Percentiles rank a stretch among this genome's conserved stretches.
Evolutionary conservation across 2,329 filamentous ascomycete species (phyloP).

Genomic region (Diatrype stigma): DNA sequence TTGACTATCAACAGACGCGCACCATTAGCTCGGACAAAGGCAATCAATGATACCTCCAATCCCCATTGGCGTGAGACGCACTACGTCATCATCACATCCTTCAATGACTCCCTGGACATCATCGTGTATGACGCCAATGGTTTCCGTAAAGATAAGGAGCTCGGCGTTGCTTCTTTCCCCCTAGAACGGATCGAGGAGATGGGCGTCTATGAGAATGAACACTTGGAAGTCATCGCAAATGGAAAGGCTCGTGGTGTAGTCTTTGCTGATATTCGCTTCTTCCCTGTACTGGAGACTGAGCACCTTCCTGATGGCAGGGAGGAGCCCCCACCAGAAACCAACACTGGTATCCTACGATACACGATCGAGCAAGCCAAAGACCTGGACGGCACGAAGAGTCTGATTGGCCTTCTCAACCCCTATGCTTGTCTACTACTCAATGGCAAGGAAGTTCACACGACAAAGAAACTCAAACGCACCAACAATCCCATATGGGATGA

Average conservation of each 20-base stretch:
- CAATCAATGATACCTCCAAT: slow-evolving; percentile 75
- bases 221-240: slow-evolving; percentile 77
- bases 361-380: slow-evolving; percentile 96
- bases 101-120: slow-evolving; percentile 82
- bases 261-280: slow-evolving; percentile 83
- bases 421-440: slow-evolving; percentile 88
- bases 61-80: slow-evolving; percentile 96
- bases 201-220: slow-evolving; percentile 75
- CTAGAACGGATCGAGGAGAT: slow-evolving; percentile 78
- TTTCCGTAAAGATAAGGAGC: slow-evolving; percentile 91
- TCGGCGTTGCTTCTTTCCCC: slow-evolving; percentile 80
- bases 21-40: slow-evolving; percentile 84
- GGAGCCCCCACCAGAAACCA: slow-evolving; percentile 80
- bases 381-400: slow-evolving; percentile 84
- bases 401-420: slow-evolving; percentile 86
- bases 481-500: slow-evolving; percentile 98
- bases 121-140: slow-evolving; percentile 92
- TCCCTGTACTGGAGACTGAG: slow-evolving; percentile 76
- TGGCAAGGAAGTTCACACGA: slow-evolving; percentile 82
- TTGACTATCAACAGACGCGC: slow-evolving; percentile 80
- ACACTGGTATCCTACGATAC: slow-evolving; percentile 90
- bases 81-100: slow-evolving; percentile 89
- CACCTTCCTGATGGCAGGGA: slow-evolving; percentile 72
- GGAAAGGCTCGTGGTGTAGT: slow-evolving; percentile 80
- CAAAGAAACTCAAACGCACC: slow-evolving; percentile 90